Evolutionary conservation across 2,329 filamentous ascomycete species (phyloP), one percentile per base, ranked within the genome.

Genomic region (Amphichorda felina): DNA sequence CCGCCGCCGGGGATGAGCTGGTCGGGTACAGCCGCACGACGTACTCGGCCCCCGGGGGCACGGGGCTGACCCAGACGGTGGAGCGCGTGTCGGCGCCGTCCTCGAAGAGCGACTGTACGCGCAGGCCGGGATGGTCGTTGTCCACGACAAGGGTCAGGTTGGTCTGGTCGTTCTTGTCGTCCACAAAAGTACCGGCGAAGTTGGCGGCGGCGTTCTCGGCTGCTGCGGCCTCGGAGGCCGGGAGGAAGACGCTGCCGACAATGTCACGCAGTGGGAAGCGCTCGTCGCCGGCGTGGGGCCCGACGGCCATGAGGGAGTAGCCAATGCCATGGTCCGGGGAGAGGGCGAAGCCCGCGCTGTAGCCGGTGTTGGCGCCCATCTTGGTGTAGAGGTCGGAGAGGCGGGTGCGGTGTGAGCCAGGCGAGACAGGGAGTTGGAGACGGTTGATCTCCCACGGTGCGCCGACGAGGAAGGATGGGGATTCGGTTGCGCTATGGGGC

Each of bases 331-430:
- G 53, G 38, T 37, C 51, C 18, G 29, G 50, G 25, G 39, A 34
- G 3, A 45, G 33, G 13, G 46, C 48, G 0, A 54, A 25, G 2
- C 50, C 36, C 0, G 45, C 40, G 1, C 38, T 26, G 29, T 57
- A 54, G 11, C 47, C 49, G 4, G 43, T 45, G 17, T 53, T 50
- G 4, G 40, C 46, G 21, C 47, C 47, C n/a, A 40, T 29, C 36
- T 50, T 49, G 22, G 43, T 41, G 30, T 47, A 54, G 0, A 54
- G 43, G 34, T 54, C 52, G 2, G 50, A 45, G 2, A 50, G 37
- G 1, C 49, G 49, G 27, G 50, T 54, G 34, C 41, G 43, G 27
- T 48, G 45, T n/a, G 25, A 29, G 36, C 31, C 31, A 13, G 26
- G 26, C 8, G 34, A 29, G 8, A 30, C 25, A 16, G 44, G 37